Evolutionary conservation across 225 moss, liverwort and hornwort species (phyloP), one percentile per base, ranked within the genome.

Genomic region (Lunularia cruciata): DNA sequence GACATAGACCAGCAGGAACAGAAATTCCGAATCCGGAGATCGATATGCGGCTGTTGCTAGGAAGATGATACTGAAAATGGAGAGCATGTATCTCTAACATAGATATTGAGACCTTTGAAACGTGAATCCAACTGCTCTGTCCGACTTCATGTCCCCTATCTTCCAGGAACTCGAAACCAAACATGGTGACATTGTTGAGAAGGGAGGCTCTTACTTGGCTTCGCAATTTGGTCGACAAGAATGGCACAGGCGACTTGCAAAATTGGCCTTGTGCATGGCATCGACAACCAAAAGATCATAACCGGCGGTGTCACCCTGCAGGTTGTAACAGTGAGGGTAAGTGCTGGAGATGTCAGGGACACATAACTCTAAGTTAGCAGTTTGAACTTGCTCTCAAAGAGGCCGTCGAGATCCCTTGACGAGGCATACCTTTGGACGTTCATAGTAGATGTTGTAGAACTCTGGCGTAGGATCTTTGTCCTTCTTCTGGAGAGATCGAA

Each of bases 211-310:
- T 68, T 84, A 98, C 96, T 93, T 98, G 57, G 98, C 98, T 83
- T 98, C 98, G 78, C 98, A 98, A 87, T 98, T 98, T 65, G 98
- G 98, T 72, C 98, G 90, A 84, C 98, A 98, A 33, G 98, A 98
- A 70, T 98, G 98, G 74, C 98, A 98, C 12, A 98, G 79, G 72
- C 98, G 89, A 85, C 98, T 98, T 75, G 98, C 98, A 63, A 98
- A 98, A 85, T 98, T 98, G 62, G 98, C 98, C 85, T 98, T 90
- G 69, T 98, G 93, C 98, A 98, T 98, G 67, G 98, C 98, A 82
- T 98, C 98, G 67, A 98, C 89, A 64, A 98, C 93, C 60, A 98
- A 78, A 45, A 98, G 87, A 70, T 98, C 98, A 78, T 98, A 98
- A 46, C 98, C 98, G 68, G 80, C 86, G 54, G 84, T 91, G 81